Percentiles rank a stretch among this genome's conserved stretches.
These are phyloP conservation scores for Amaranthus tricolor DNA, from an alignment of 179 eudicot genomes.

Conservation along the genomic window DNA sequence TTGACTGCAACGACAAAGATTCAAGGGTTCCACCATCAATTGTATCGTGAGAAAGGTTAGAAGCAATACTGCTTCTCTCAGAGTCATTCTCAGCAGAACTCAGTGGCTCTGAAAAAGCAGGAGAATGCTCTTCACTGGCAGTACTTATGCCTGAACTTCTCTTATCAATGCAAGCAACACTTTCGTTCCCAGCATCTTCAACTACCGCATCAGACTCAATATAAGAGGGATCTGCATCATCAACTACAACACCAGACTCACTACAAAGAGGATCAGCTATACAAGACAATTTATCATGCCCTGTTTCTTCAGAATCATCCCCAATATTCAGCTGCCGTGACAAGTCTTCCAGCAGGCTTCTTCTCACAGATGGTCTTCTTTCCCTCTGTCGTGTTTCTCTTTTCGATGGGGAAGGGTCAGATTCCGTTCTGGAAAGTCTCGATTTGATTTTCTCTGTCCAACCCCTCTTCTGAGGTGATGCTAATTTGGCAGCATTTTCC, in stretches of 20 bases:
- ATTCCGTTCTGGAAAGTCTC: constrained; percentile 60
- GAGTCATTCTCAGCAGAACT: constrained; percentile 51
- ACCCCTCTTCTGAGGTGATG: constrained; percentile 44
- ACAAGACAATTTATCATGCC: constrained; percentile 22
- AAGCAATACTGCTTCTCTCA: constrained; percentile 54
- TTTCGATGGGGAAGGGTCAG: constrained; percentile 64
- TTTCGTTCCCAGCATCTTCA: constrained; percentile 29
- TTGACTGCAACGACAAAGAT: constrained; percentile 26
- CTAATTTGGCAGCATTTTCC: constrained; percentile 32
- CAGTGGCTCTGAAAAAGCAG: constrained; percentile 46
- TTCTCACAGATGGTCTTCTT: constrained; percentile 50
- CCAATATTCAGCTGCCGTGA: constrained; percentile 54
- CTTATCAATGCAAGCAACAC: constrained; percentile 24
- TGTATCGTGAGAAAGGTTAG: constrained; percentile 45
- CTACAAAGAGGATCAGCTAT: constrained; percentile 30
- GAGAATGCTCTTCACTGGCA: constrained; percentile 57
- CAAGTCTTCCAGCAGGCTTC: constrained; percentile 67
- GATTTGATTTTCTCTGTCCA: constrained; percentile 81
- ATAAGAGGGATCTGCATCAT: constrained; percentile 33
- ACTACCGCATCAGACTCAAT: constrained; percentile 28
- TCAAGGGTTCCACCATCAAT: constrained; percentile 31
- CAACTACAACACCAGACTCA: constrained; percentile 28
- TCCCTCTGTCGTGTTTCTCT: constrained; percentile 34
- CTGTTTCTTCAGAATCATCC: constrained; percentile 41
- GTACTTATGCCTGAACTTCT: constrained; percentile 32